Conservation (phyloP, 2,329 filamentous ascomycete species). For the Sordariomycetes sp. region DNA sequence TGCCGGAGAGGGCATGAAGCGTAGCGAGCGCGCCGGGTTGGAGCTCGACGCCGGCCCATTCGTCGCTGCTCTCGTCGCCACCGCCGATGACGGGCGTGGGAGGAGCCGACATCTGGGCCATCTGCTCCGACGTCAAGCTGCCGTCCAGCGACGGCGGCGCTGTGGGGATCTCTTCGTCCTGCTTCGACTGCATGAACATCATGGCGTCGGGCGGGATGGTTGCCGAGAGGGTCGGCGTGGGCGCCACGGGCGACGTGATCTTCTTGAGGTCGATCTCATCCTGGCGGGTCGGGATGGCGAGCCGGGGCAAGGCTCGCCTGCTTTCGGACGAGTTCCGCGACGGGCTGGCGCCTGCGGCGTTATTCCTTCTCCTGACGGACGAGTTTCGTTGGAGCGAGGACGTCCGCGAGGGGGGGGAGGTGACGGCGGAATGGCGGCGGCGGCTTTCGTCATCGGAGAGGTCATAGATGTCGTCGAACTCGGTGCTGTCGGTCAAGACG, state of each 20-base stretch:
- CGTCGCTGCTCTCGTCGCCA: constrained; percentile 41
- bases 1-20: constrained; percentile 60
- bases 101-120: constrained; percentile 73
- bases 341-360: constrained; percentile 12
- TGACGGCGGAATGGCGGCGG: neutral
- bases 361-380: constrained; percentile 27
- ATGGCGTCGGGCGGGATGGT: constrained; percentile 68
- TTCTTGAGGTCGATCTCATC: constrained; percentile 24
- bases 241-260: constrained; percentile 45
- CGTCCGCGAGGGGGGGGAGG: constrained; percentile 3
- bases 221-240: constrained; percentile 56
- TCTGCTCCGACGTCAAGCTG: constrained; percentile 78
- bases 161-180: constrained; percentile 56
- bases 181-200: constrained; percentile 55
- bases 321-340: neutral
- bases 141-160: constrained; percentile 84
- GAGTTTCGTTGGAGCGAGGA: constrained; percentile 13
- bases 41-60: constrained; percentile 65
- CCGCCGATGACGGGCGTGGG: constrained; percentile 65
- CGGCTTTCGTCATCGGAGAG: constrained; percentile 66
- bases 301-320: neutral
- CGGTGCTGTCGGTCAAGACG: constrained; percentile 53
- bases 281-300: constrained; percentile 14
- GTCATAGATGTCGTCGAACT: constrained; percentile 84
- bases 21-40: constrained; percentile 74